Evolutionary conservation across 106 monocot genomes (phyloP), one percentile per base, ranked within the genome.

Genomic region (Apostasia ramifera): DNA sequence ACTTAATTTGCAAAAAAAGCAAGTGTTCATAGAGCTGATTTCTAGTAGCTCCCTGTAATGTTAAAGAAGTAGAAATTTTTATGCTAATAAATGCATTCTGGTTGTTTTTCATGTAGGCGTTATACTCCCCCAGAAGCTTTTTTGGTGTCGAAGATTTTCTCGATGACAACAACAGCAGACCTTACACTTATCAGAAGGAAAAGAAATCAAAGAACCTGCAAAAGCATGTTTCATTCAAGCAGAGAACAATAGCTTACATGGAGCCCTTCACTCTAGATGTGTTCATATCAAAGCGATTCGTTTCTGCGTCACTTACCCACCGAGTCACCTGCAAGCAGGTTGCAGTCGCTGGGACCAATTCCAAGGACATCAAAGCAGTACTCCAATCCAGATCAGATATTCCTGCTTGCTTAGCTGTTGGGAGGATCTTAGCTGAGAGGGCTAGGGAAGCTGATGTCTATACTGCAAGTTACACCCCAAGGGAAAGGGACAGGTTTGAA

Each of bases 321-420:
- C 71, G 91, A 37, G 84, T 85, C 9, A 95, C 92, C 1, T 80
- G 86, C 80, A 95, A 92, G 73, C 95, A 95, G 67, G 95, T 92
- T 7, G 88, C 95, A 6, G 95, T 95, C 4, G 95, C 95, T 2
- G 95, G 92, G 6, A 95, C 95, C 13, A 95, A 95, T 66, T 91
- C 95, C 6, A 95, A 95, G 49, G 95, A 95, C 73, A 81, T 95
- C 54, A 95, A 95, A 55, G 92, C 95, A 4, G 92, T 61, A 4
- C 76, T 95, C 10, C 66, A 77, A 53, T 92, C 91, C n/a, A 84
- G 95, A 61, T 91, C 86, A 0, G 95, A 92, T 42, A 83, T 92
- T 69, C 95, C 95, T 13, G 95, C 92, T 3, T 95, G 95, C 82
- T 66, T 95, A 48, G 77, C 95, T 0, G 74, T 92, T 2, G 95